Base-by-base conservation (phyloP, 208 protist genomes). In the Leptomonas seymouri region DNA sequence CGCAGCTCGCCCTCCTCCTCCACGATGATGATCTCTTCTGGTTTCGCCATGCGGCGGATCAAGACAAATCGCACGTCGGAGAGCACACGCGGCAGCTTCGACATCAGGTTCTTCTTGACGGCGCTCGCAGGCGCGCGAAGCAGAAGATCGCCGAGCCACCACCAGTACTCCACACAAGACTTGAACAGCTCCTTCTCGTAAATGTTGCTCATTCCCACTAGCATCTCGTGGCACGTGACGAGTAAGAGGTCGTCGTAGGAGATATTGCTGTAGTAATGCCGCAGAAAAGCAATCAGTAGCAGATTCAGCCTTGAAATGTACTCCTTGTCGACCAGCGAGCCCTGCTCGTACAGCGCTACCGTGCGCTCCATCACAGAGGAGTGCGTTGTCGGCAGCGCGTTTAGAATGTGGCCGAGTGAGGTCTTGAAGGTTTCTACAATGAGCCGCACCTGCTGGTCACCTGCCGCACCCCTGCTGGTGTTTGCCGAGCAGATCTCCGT, bases 131-230 rank as follows among this genome's bases (percentile, higher is more conserved):
- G 51, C 0, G 79, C 78, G 3, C 78, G 74, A 25, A 93, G 60
- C 7, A 94, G 61, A 46, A 76, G 65, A 27, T 94, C 85, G 9
- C 91, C 87, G 3, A 99, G 82, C 65, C 73, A 92, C 80, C 94
- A 93, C 99, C 99, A 99, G 79, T 99, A 99, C 69, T 99, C 98
- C n/a, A 99, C 86, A 80, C 97, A 99, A 28, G 99, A 97, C 86
- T 99, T 99, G 80, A 99, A 99, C 21, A 99, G 80, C 68, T 99
- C 98, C 58, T 93, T 92, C 31, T 99, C 97, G 25, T 97, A 80
- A n/a, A 99, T 95, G 63, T 94, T 76, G 53, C 94, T 98, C 73
- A 99, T 98, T 9, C 93, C 78, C 2, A 99, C 81, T 0, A 99
- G 68, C 71, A 99, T 93, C 60, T 93, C 78, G 77, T 98, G 96